These are phyloP conservation scores for Thamnidium elegans DNA, from an alignment of 192 early-diverging fungal genomes.

Conservation along the genomic window DNA sequence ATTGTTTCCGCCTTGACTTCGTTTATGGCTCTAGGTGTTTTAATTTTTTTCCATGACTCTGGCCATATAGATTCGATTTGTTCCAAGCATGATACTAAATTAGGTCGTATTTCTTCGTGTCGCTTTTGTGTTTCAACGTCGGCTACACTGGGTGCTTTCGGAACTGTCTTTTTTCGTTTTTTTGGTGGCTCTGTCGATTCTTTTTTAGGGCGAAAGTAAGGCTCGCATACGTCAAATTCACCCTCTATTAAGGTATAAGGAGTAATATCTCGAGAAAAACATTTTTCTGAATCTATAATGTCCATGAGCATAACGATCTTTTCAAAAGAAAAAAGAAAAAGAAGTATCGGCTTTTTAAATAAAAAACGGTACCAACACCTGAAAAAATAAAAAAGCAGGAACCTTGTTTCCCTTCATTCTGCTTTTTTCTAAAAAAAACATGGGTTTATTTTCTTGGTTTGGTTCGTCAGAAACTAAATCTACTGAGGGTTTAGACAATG, in stretches of 20 bases:
- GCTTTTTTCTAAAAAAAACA: background rate
- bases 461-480: background rate
- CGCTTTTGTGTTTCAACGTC: slow-evolving; percentile 17
- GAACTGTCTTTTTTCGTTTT: slow-evolving; percentile 15
- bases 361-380: too few species aligned
- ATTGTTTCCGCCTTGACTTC: background rate
- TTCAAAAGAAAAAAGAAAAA: too few species aligned
- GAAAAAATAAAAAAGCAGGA: slow-evolving; percentile 6
- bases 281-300: slow-evolving; percentile 12
- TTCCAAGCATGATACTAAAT: slow-evolving; percentile 4
- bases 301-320: background rate
- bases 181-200: slow-evolving; percentile 14
- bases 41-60: background rate
- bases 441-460: slow-evolving; percentile 11
- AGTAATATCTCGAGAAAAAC: background rate
- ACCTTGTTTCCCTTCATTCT: background rate
- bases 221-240: slow-evolving; percentile 24
- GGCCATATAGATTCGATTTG: background rate
- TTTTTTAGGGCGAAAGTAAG: slow-evolving; percentile 16
- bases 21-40: background rate
- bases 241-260: slow-evolving; percentile 14
- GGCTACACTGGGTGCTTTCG: slow-evolving; percentile 4
- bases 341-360: too few species aligned
- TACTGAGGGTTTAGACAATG: slow-evolving; percentile 11
- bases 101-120: slow-evolving; percentile 8